Evolutionary conservation across 805 yeast genomes (phyloP).

Genomic region (Saccharomycopsis vini): DNA sequence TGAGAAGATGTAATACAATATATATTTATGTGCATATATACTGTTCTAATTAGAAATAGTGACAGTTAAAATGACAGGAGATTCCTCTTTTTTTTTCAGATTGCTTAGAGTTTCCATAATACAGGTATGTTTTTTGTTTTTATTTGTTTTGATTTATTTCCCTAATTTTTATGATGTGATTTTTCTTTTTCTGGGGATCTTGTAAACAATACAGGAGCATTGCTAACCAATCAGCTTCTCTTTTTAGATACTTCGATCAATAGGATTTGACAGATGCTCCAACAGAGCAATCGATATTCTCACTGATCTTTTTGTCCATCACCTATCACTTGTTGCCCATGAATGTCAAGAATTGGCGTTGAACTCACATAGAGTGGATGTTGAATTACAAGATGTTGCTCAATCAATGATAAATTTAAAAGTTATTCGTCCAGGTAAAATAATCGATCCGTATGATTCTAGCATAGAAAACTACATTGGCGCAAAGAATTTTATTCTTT

Average conservation of each 20-base stretch:
- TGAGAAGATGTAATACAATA: too few relatives aligned
- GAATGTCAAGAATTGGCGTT: conserved; percentile 44
- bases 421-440: conserved; percentile 48
- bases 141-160: not conserved
- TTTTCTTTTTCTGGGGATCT: not conserved
- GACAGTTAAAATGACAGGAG: conserved; percentile 21
- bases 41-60: not conserved
- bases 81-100: conserved; percentile 36
- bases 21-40: too few relatives aligned
- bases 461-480: conserved; percentile 39
- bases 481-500: conserved; percentile 41
- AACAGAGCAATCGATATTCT: conserved; percentile 63
- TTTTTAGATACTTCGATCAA: conserved; percentile 61
- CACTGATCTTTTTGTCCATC: conserved; percentile 68
- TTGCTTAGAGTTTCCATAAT: conserved; percentile 41
- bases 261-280: conserved; percentile 75
- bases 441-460: conserved; percentile 47
- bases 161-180: not conserved
- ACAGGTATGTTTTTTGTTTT: conserved; percentile 28
- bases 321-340: conserved; percentile 43
- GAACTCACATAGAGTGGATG: conserved; percentile 36
- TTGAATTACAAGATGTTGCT: conserved; percentile 57
- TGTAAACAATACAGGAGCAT: not conserved
- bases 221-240: conserved; percentile 19
- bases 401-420: conserved; percentile 60